Base-by-base conservation (phyloP, 2,329 filamentous ascomycete species). In the Rutstroemia sydowiana region DNA sequence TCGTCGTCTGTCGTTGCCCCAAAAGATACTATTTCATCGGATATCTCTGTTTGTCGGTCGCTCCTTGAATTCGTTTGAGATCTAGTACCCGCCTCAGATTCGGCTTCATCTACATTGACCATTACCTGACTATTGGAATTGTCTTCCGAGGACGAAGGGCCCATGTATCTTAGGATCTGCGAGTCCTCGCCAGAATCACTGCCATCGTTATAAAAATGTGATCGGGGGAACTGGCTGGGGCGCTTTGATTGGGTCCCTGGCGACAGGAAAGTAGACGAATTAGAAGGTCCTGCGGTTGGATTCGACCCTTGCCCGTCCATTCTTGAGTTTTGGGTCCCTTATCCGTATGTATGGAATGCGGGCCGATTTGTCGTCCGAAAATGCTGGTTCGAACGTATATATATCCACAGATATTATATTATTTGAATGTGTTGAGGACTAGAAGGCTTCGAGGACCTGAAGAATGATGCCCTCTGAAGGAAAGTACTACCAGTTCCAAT, bases 151-250 rank as follows among this genome's bases (percentile, higher is more conserved):
- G 48, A 51, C 23, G 48, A 51, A 18, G 48, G 48, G 2, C 48
- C 48, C 42, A 51, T 40, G 7, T 40, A 51, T 26, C 48, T 30
- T 21, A 51, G 11, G 18, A 51, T 51, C 23, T 46, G 48, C 26
- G 48, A 51, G 34, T 51, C 48, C 34, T 51, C 48, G 7, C 42
- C 48, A 10, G 48, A 51, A 10, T 51, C 48, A 23, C 48, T 51
- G 5, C 48, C 34, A 14, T 51, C 48, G 6, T 32, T 46, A 40
- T 51, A 51, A 11, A 51, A 51, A 11, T 51, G 32, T 10, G 48
- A 51, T 8, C 48, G 42, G 10, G 48, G 48, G 26, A 51, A 51
- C 14, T 18, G 26, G 31, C 48, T 51, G 11, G 48, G 48, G 26
- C 42, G 46, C n/a, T 51, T 41, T 23, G 31, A 31, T 46, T 39